Base-by-base conservation (phyloP, 2,329 filamentous ascomycete genomes). In the Gliomastix tumulicola region DNA sequence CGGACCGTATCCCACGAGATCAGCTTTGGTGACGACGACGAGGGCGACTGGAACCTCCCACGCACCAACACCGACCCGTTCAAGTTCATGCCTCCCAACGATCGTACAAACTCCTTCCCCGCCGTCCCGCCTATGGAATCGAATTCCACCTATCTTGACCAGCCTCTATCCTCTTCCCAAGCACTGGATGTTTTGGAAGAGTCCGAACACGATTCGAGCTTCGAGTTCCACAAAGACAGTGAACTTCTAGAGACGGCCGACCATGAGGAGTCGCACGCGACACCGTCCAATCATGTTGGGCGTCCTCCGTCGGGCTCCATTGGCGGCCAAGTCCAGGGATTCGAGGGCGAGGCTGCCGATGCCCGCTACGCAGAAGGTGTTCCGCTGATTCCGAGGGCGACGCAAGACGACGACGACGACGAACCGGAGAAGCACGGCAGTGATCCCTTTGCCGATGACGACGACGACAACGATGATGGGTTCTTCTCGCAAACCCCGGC, bases 281-380 rank as follows among this genome's bases (percentile, higher is more conserved):
- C 8, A 9, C 13, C 11, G 25, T 28, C 25, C n/a, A n/a, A n/a
- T n/a, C n/a, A n/a, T n/a, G n/a, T n/a, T n/a, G 25, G 25, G 13
- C 25, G n/a, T 16, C 25, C 20, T 20, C 40, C 49, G 10, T 59
- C 57, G 7, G 57, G 63, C 30, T 62, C 57, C 8, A 54, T 69
- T 32, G 68, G 68, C 8, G 63, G 68, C 12, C 63, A 70, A 16
- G 42, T 68, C 1, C 52, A 58, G 17, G 62, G 56, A 30, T 43
- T 54, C 2, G 57, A 64, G 11, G 63, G 63, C 23, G 62, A 69
- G 25, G 62, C 61, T 17, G 60, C 63, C 2, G 73, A 82, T 19
- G 71, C 74, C 18, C 74, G 82, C 31, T 87, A 72, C 44, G 81
- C 84, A 40, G 83, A 88, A 58, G 82, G 82, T 0, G 41, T 87